Evolutionary conservation across 306 rosid genomes (phyloP).

Genomic region (Pachyrhizus erosus): DNA sequence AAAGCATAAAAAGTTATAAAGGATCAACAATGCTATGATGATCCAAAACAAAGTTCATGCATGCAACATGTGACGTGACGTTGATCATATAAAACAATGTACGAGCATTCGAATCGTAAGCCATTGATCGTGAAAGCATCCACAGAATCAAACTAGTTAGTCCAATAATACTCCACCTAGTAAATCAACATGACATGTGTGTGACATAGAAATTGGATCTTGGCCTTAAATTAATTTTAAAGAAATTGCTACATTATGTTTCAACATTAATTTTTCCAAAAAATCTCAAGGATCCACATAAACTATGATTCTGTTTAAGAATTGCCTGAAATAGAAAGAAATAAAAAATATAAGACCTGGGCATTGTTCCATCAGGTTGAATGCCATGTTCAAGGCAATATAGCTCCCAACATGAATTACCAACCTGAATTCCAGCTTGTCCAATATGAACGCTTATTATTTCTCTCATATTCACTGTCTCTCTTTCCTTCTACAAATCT

Average conservation of each 20-base stretch:
- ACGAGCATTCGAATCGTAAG: background rate
- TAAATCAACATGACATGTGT: background rate
- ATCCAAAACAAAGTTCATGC: constrained; percentile 21
- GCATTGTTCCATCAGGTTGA: constrained; percentile 73
- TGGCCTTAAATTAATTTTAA: background rate
- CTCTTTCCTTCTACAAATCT: constrained; percentile 14
- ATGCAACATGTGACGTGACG: background rate
- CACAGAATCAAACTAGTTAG: background rate
- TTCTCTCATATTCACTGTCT: constrained; percentile 59
- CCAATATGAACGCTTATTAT: constrained; percentile 77
- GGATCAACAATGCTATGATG: background rate
- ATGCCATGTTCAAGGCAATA: constrained; percentile 84
- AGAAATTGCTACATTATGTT: background rate
- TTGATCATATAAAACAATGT: background rate
- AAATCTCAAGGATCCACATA: background rate
- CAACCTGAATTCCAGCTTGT: constrained; percentile 85
- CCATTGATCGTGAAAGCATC: background rate
- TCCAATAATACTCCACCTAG: background rate
- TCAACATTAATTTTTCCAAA: background rate
- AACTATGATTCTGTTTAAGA: background rate
- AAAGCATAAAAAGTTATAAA: background rate
- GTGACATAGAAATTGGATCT: background rate
- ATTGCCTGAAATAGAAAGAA: background rate
- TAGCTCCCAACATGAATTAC: constrained; percentile 85
- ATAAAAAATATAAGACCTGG: constrained; percentile 53